phyloP scores from a whole-genome alignment of 176 grass and related monocot species.

The Triticum dicoccoides region DNA sequence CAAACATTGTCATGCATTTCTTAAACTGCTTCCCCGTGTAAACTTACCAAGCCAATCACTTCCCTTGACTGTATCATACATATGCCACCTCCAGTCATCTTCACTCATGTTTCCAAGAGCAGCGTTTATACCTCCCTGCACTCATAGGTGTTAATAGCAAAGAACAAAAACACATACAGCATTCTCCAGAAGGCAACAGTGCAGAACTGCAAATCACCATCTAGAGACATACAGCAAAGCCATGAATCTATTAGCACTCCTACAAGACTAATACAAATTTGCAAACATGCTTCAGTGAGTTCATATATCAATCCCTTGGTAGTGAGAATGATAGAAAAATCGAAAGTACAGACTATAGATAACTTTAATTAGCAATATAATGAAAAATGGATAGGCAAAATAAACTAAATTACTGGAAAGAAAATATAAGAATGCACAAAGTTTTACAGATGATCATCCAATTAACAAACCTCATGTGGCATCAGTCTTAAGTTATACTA shows the following conservation, averaged over 20 bases:
- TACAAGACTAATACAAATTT: neutral
- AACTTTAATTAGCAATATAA: neutral
- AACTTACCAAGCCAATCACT: constrained; percentile 89
- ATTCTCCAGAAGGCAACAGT: constrained; percentile 42
- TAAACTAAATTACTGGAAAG: neutral
- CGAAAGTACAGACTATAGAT: neutral
- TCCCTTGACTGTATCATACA: constrained; percentile 98
- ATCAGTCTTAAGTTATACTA: neutral
- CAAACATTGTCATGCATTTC: constrained; percentile 3
- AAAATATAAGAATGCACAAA: neutral
- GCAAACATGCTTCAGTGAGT: constrained; percentile 24
- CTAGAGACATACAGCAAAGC: constrained; percentile 40
- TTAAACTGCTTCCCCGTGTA: neutral
- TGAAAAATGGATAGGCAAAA: neutral
- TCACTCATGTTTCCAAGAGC: constrained; percentile 97
- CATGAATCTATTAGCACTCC: neutral
- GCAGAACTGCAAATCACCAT: neutral
- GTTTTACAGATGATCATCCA: neutral
- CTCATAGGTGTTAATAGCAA: neutral
- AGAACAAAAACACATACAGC: neutral
- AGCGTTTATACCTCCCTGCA: constrained; percentile 93
- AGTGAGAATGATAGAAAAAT: neutral
- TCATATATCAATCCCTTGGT: constrained; percentile 45
- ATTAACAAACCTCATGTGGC: neutral
- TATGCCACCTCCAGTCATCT: constrained; percentile 99